Evolutionary conservation across 164 flowering plant genomes (phyloP), one percentile per base, ranked within the genome.

Genomic region (Tetracentron sinense): DNA sequence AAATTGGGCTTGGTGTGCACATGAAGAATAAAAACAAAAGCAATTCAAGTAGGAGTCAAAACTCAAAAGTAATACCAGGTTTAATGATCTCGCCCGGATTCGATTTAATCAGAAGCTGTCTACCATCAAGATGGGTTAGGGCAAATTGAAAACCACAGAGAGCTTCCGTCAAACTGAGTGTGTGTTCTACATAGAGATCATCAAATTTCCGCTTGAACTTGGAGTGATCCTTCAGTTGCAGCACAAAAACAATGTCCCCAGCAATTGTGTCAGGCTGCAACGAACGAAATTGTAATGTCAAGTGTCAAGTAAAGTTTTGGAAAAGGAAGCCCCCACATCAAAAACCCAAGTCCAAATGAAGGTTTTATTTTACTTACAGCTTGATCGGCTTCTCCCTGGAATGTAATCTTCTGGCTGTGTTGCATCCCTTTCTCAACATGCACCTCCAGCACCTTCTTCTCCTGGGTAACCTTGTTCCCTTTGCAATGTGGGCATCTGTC

Each of bases 391-490:
- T 85, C 74, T 4, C 90, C 90, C 20, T 67, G 65, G 60, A 85
- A 82, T 1, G 52, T 70, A 21, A 87, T 79, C 62, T 78, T 83
- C 71, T 87, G 85, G 25, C 80, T 81, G 67, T 85, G 75, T 52
- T 78, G 82, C 94, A 87, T 87, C 17, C 94, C 90, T 66, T 83
- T 87, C 72, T 87, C 94, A 55, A 87, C 83, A 72, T 70, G 71
- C 46, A 85, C 90, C 62, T 85, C 87, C 51, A 83, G 52, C 60
- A 85, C 88, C 74, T 81, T 87, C 86, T 83, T 83, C 64, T 85
- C 90, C 42, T 75, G 85, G 42, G 63, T 35, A 62, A 87, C 83
- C 70, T 83, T 87, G 54, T 74, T 73, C 23, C 88, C 92, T 63
- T 75, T 81, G 76, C 92, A 87, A n/a, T 76, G 88, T 7, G 72